Base-by-base conservation (phyloP, 192 early-diverging fungal genomes). In the Podila epigama region DNA sequence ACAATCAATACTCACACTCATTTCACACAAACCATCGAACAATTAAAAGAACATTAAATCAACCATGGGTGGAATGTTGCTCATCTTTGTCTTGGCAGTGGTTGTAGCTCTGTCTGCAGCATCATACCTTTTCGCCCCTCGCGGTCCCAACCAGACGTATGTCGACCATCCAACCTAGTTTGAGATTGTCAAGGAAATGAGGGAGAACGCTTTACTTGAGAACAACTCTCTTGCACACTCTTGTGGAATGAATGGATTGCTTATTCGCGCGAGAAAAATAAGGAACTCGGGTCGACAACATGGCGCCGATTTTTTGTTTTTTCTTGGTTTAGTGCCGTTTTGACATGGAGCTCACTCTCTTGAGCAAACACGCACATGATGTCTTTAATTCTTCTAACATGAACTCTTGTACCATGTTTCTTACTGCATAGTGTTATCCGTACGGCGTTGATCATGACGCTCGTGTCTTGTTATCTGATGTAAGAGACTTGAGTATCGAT, bases 121-220 rank as follows among this genome's bases (percentile, higher is more conserved):
- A n/a, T 85, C 84, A 34, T 88, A 86, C 63, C 78, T 85, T 51
- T 66, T 79, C 18, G 79, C 86, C 22, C 88, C 87, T 27, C 83
- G 85, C 42, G 83, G 85, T 29, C 79, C 72, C n/a, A 83, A 90
- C 67, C 89, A 90, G 73, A 85, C 87, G 89, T 90, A 86, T 57
- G 42, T 44, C 16, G 41, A 5, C 40, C 37, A 1, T n/a, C n/a
- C n/a, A n/a, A n/a, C n/a, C n/a, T n/a, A n/a, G n/a, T n/a, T n/a
- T n/a, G n/a, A n/a, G n/a, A 25, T 48, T 18, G 44, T 48, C 44
- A 48, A 10, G 15, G 2, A n/a, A 6, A 22, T 8, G 25, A 48
- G 44, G 1, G n/a, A 25, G 0, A 10, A 18, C 15, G n/a, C 44
- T 44, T 44, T 42, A n/a, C 41, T n/a, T 0, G 44, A 6, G 37